Evolutionary conservation across 352 stramenopile species (phyloP).

Genomic region (Phytophthora sp.): DNA sequence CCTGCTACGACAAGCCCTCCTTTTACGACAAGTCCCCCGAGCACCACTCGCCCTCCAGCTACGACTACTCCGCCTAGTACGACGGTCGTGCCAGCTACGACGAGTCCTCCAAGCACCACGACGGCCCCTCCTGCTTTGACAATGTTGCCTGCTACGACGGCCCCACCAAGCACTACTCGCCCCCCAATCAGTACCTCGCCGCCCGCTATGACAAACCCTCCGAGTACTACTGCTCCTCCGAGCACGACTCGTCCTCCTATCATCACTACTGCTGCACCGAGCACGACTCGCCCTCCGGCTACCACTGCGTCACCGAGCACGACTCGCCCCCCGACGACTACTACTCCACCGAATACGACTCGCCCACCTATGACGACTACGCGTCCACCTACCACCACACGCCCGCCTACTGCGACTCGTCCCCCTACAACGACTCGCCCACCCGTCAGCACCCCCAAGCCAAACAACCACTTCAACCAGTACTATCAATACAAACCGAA

Average conservation of each 20-base stretch:
- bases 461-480: neutral
- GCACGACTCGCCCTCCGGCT: neutral
- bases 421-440: neutral
- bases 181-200: neutral
- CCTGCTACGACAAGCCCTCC: neutral
- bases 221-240: neutral
- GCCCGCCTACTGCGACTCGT: neutral
- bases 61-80: neutral
- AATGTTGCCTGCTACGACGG: neutral
- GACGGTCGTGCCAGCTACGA: neutral
- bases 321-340: neutral
- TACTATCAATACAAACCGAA: constrained; percentile 4
- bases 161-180: neutral
- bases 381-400: neutral
- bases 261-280: neutral
- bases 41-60: neutral
- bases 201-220: neutral
- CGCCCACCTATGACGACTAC: constrained; percentile 29
- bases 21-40: neutral
- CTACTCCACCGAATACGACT: neutral
- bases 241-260: neutral
- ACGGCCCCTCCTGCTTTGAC: neutral
- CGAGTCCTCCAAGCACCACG: neutral
- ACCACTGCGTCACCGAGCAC: neutral
- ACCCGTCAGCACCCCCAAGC: neutral